A percentile compares a stretch with the other conserved stretches of the same genome.
Conservation (phyloP, 331 rosid genomes). For the Telfairia occidentalis region DNA sequence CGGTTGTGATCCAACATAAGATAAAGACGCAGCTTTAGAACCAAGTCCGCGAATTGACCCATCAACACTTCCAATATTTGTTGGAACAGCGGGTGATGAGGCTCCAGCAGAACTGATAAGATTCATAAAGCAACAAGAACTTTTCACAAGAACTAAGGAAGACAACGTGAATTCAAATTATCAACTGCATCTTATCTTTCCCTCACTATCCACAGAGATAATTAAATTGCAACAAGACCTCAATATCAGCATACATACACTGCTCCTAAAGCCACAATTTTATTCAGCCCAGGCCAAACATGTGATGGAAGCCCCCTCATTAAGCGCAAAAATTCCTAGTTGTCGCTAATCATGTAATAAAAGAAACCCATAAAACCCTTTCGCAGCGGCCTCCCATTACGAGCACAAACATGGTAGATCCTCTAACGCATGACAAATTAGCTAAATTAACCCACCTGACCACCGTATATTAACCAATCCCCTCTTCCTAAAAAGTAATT, state of each 20-base stretch:
- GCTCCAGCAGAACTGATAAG: constrained; percentile 90
- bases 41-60: constrained; percentile 80
- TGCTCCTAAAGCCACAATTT: neutral
- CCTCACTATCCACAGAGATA: neutral
- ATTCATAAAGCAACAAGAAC: constrained; percentile 18
- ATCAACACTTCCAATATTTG: constrained; percentile 84
- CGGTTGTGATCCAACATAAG: constrained; percentile 91
- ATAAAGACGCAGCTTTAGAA: constrained; percentile 88
- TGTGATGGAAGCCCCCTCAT: neutral
- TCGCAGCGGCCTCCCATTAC: neutral
- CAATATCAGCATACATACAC: neutral
- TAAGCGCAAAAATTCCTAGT: neutral
- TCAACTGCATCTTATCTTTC: neutral
- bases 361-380: neutral
- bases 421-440: neutral
- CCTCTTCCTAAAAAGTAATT: neutral
- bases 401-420: neutral
- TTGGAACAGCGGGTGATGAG: constrained; percentile 78
- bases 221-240: no score
- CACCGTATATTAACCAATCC: neutral
- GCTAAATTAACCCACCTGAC: neutral
- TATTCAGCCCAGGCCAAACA: neutral
- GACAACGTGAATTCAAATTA: neutral
- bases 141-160: neutral
- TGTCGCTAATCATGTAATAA: neutral